Base-by-base conservation (phyloP, 257 asterid species). In the Coffea eugenioides region DNA sequence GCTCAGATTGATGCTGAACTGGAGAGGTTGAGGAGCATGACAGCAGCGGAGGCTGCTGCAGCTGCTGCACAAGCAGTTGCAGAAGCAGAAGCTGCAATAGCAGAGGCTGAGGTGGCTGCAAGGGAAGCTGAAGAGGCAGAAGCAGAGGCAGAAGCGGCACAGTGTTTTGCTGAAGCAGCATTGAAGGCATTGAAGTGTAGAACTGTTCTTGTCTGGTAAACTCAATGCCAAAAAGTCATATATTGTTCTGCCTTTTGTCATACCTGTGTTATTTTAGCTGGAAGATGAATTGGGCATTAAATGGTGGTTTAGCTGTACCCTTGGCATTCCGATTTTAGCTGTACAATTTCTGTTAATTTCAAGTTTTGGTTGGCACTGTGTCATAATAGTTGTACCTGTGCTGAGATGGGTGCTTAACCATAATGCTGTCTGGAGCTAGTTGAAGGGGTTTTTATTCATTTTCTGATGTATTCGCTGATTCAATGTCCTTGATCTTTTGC, bases 41-140 rank as follows among this genome's bases (percentile, higher is more conserved):
- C 81, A 65, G 86, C 94, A 11, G 86, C 86, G 71, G 96, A 94
- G 71, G 94, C 94, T 46, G 95, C 97, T 74, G 88, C 86, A 45
- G 97, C 90, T 73, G 97, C 97, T 78, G 97, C 97, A 73, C 86
- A 81, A 83, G 98, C 97, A 59, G 93, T 91, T 76, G 97, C 94
- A 21, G 97, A 94, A 78, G 98, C 98, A 16, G 98, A 94, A 81
- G 97, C 91, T 79, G 97, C 96, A 16, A 85, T 90, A 80, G 96
- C 93, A 8, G 97, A 89, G 80, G 98, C 98, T 77, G 97, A 93
- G 83, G 83, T 83, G 15, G 98, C 97, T 12, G 96, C 92, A 62
- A 88, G 85, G 85, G 98, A 91, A 88, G 98, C 98, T 16, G 97
- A 94, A 89, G 95, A 88, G 81, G 97, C 97, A 0, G 98, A 94